Evolutionary conservation across 2,329 filamentous ascomycete species (phyloP), one percentile per base, ranked within the genome.

Genomic region (Colletotrichum coccodes): DNA sequence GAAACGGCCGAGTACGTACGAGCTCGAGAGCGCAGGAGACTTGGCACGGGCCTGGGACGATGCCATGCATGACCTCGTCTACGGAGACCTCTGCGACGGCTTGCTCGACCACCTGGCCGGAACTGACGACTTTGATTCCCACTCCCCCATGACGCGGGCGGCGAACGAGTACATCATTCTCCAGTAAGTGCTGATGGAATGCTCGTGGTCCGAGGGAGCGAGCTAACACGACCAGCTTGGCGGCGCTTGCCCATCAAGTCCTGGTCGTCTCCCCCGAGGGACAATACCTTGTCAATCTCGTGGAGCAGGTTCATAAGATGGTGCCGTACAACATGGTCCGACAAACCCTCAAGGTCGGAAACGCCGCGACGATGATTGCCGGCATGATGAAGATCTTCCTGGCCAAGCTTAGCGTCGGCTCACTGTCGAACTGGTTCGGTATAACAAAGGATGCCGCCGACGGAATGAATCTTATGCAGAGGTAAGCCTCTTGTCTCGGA

Each of bases 301-400:
- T 94, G 34, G 90, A 91, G 64, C 93, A 89, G 71, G 85, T 91
- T 12, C 90, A 95, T 77, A 88, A 86, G 63, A 82, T 95, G 64
- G 80, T 94, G 0, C 93, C 93, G 0, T 95, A 94, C 76, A 85
- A 87, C 47, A 82, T 94, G 71, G 85, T 95, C 58, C 87, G 90
- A 68, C 92, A 95, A 77, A 94, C 92, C 0, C 81, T 96, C 4
- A 88, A 89, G 46, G 86, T 95, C 16, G 91, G 93, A 6, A 96
- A 95, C 76, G 92, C 92, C 0, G 92, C 92, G 1, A 92, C 90
- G 23, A 95, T 96, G 93, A 90, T 95, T 64, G 92, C 87, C 74
- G 92, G 86, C 66, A 90, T 95, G 86, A 86, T 93, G 77, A 87
- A 85, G 60, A 81, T 95, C 18, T 84, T 95, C 18, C 84, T 96